A percentile compares a stretch with the other conserved stretches of the same genome.
Conservation (phyloP, 1,284 basidiomycete genomes). For the Amylostereum chailletii region DNA sequence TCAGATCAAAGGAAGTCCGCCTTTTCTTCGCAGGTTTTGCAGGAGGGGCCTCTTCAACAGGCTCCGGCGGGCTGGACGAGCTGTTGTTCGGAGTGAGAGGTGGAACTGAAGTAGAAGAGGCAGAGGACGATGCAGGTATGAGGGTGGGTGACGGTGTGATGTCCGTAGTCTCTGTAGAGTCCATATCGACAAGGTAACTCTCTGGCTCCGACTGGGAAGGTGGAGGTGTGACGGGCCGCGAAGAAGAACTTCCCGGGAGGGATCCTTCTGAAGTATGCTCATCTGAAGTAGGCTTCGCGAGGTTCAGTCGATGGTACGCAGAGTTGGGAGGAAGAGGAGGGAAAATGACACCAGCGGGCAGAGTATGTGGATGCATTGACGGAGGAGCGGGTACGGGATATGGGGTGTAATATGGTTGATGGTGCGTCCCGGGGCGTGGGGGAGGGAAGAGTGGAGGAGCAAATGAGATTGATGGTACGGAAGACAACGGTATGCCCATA, state of each 20-base stretch:
- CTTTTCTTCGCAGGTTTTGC: slow-evolving; percentile 8
- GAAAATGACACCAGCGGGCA: slow-evolving; percentile 58
- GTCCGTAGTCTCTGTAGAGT: slow-evolving; percentile 7
- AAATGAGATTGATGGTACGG: slow-evolving; percentile 25
- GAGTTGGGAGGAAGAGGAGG: slow-evolving; percentile 52
- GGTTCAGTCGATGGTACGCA: slow-evolving; percentile 27
- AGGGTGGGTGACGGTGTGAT: background rate
- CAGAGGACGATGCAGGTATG: slow-evolving; percentile 3
- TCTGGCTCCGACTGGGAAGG: slow-evolving; percentile 2
- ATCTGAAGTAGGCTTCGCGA: slow-evolving; percentile 7
- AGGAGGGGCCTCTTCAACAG: slow-evolving; percentile 12
- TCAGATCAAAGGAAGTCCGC: slow-evolving; percentile 8
- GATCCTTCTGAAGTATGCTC: background rate
- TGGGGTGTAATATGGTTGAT: slow-evolving; percentile 61
- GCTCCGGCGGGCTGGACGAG: slow-evolving; percentile 54
- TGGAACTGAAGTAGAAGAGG: slow-evolving; percentile 38
- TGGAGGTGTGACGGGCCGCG: slow-evolving; percentile 17
- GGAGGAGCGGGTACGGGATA: slow-evolving; percentile 20
- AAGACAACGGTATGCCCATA: slow-evolving; percentile 15
- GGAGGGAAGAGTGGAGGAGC: slow-evolving; percentile 46
- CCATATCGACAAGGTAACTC: slow-evolving; percentile 13
- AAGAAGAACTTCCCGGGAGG: slow-evolving; percentile 24
- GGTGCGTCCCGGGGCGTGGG: slow-evolving; percentile 49
- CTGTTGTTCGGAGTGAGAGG: slow-evolving; percentile 53
- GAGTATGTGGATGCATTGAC: slow-evolving; percentile 21